Base-by-base conservation (phyloP, 2,329 filamentous ascomycete genomes). In the Aureobasidium uvarum region DNA sequence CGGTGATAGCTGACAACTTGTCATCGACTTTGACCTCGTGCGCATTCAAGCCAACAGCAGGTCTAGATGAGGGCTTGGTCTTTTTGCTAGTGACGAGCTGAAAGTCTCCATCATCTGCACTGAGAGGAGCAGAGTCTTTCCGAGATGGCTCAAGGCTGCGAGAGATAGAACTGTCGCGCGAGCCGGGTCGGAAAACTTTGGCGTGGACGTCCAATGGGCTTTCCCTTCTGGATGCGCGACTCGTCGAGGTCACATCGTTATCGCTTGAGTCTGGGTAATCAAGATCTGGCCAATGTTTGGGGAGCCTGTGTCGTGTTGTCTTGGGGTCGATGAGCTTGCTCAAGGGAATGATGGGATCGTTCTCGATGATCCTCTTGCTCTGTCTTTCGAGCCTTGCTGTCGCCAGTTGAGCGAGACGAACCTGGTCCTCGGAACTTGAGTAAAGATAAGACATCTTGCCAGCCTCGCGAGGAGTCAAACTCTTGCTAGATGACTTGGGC, bases 331-430 rank as follows among this genome's bases (percentile, higher is more conserved):
- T 11, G 25, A 54, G 20, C 16, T 58, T 58, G 33, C 33, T 60
- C 7, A 63, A 18, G n/a, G 59, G 65, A 38, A 74, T 60, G 5
- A 71, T 68, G 33, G 73, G 70, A 25, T 76, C 73, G 6, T 71
- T 72, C 33, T 70, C 69, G 45, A 70, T 68, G 36, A 73, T 75
- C 60, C 73, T 72, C 65, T 71, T 70, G 39, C 71, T 71, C 66
- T 76, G 73, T 28, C 74, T 73, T 48, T 71, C 71, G 1, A 76
- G 69, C 66, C 73, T 74, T 18, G 72, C 72, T 33, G 71, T 69
- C 6, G 73, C 73, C 43, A 71, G 68, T 13, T 60, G 68, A 50
- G 41, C 56, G 45, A 51, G 62, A 31, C 36, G 60, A 20, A 43
- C 39, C 51, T 55, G 67, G 54, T 46, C 68, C 51, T 62, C 46